These are phyloP conservation scores for Tubosaeta sp. DNA, from an alignment of 768 basidiomycete genomes.

Conservation along the genomic window DNA sequence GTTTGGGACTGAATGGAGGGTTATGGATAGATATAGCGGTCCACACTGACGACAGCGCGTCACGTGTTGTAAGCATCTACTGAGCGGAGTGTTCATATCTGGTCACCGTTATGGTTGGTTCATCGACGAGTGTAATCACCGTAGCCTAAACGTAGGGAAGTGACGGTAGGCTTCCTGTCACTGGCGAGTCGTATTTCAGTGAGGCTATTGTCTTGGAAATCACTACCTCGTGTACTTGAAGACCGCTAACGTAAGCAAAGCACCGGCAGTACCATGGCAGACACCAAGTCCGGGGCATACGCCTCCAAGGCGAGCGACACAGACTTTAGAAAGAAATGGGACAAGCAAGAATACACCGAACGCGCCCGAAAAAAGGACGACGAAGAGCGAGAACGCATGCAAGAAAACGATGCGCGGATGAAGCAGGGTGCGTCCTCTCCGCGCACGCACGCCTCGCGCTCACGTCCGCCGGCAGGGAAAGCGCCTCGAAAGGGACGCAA, in stretches of 20 bases:
- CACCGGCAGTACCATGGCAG: slow-evolving; percentile 20
- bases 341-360: slow-evolving; percentile 88
- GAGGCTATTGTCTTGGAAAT: too few relatives aligned
- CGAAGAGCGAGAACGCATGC: slow-evolving; percentile 78
- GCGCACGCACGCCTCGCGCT: not conserved
- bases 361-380: slow-evolving; percentile 76
- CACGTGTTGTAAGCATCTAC: too few relatives aligned
- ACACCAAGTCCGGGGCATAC: slow-evolving; percentile 32
- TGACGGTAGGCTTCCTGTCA: too few relatives aligned
- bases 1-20: too few relatives aligned
- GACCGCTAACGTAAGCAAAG: slow-evolving; percentile 4
- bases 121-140: too few relatives aligned
- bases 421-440: slow-evolving; percentile 62
- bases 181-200: too few relatives aligned
- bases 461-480: slow-evolving; percentile 65
- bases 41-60: too few relatives aligned
- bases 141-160: too few relatives aligned
- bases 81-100: too few relatives aligned
- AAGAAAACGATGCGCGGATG: slow-evolving; percentile 79
- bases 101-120: too few relatives aligned
- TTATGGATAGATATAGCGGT: too few relatives aligned
- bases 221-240: too few relatives aligned
- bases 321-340: slow-evolving; percentile 88
- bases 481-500: slow-evolving; percentile 60
- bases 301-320: slow-evolving; percentile 49